Evolutionary conservation across 2,329 filamentous ascomycete genomes (phyloP).

Genomic region (Fusarium euwallaceae): DNA sequence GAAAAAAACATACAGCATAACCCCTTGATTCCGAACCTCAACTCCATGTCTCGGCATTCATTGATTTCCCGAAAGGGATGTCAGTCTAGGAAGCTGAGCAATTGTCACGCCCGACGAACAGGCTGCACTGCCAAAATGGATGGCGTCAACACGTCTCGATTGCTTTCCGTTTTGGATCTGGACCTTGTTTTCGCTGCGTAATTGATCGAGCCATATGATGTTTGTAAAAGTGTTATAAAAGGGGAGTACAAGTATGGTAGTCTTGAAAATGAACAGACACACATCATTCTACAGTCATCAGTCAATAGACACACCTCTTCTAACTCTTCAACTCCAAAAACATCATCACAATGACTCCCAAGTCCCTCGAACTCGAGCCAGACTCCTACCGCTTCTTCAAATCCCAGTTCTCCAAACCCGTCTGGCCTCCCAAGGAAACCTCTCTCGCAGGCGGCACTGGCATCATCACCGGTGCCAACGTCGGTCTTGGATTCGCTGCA

Average conservation of each 20-base stretch:
- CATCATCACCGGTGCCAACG: conserved; percentile 64
- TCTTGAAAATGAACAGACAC: not conserved
- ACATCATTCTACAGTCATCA: not conserved
- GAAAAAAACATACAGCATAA: not conserved
- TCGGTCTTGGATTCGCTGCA: conserved; percentile 62
- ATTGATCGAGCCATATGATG: not conserved
- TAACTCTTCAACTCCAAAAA: no score
- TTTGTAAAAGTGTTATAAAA: conserved; percentile 20
- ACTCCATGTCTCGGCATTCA: not conserved
- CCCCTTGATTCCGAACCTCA: not conserved
- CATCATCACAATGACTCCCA: conserved; percentile 36
- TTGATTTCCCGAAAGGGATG: conserved; percentile 8
- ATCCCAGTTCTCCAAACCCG: conserved; percentile 46
- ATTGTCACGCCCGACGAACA: not conserved
- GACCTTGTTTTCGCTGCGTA: not conserved
- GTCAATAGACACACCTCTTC: not conserved
- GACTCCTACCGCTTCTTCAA: conserved; percentile 39
- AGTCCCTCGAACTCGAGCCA: conserved; percentile 38
- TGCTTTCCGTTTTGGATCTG: conserved; percentile 32
- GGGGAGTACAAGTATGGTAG: not conserved
- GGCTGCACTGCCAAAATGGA: not conserved
- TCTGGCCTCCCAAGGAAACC: conserved; percentile 35
- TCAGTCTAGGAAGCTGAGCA: not conserved
- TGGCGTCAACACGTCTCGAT: conserved; percentile 10
- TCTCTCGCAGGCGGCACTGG: conserved; percentile 54